phyloP scores from a whole-genome alignment of 768 basidiomycete species.

The Antrodiella citrinella region DNA sequence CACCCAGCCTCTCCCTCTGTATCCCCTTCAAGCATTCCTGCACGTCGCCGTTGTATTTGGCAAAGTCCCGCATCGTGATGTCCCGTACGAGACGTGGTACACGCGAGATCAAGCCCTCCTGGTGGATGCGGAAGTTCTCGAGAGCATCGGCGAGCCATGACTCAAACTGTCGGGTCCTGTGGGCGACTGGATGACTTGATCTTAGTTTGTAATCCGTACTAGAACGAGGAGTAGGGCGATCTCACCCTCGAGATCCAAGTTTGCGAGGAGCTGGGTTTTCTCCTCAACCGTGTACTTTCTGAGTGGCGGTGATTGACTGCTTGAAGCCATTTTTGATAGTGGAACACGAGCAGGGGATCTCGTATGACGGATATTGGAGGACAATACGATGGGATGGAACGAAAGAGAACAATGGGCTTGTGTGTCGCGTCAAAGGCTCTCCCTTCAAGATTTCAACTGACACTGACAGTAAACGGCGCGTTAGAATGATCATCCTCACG shows the following conservation, averaged over 20 bases:
- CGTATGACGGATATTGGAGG: no score
- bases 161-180: conserved; percentile 66
- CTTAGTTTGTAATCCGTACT: neutral
- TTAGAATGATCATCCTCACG: no score
- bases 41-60: conserved; percentile 70
- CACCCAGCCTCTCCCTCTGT: conserved; percentile 54
- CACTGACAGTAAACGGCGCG: no score
- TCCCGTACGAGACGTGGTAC: conserved; percentile 68
- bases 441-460: no score
- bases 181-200: conserved; percentile 42
- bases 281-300: conserved; percentile 52
- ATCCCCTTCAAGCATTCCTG: conserved; percentile 63
- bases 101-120: conserved; percentile 64
- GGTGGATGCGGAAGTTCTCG: conserved; percentile 66
- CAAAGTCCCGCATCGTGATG: conserved; percentile 73
- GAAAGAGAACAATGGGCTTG: no score
- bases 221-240: neutral
- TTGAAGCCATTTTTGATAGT: neutral
- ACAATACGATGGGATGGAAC: no score
- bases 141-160: conserved; percentile 68
- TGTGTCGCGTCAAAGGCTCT: no score
- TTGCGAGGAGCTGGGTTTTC: conserved; percentile 66
- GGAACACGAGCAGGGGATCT: no score
- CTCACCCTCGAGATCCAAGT: conserved; percentile 75
- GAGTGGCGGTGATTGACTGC: neutral